Evolutionary conservation across 352 stramenopile species (phyloP), one percentile per base, ranked within the genome.

Genomic region (Pythium aquatile): DNA sequence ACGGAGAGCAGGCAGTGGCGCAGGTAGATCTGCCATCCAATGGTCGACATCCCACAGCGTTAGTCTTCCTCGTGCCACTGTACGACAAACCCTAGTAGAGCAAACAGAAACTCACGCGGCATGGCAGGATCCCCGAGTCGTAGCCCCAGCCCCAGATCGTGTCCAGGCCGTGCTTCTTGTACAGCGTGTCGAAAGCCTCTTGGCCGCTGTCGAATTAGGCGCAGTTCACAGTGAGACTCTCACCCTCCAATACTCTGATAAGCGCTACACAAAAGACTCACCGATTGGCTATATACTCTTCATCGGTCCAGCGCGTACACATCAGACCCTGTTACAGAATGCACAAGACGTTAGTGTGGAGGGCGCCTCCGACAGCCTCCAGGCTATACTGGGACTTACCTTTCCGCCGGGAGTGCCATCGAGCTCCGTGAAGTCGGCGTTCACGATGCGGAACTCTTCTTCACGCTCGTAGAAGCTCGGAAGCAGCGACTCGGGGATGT

Each of bases 1-100:
- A 93, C 91, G 14, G 91, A 87, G 32, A 98, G 74, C 40, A 97
- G 72, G 58, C 93, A 98, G 75, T 98, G 93, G 48, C 93, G 87
- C n/a, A 98, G 77, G 64, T 98, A 98, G 33, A 96, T 84, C 72
- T 90, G 44, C n/a, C 48, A n/a, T 55, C 28, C 1, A 26, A 65
- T 11, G 6, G 73, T 24, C 29, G 35, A 55, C 24, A 8, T 24
- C 13, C 24, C 28, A 20, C 17, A 58, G 1, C 3, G n/a, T 55
- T 8, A 33, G 3, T 33, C 20, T 9, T 55, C 48, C 17, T 24
- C 20, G 20, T 24, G 20, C 20, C 20, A 24, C 26, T 37, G 32
- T 49, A 49, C 33, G 20, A 24, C 20, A 24, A 24, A 24, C 20
- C 20, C 20, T 24, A 24, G 20, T 24, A 24, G 20, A 24, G 20